Base-by-base conservation (phyloP, 2,329 filamentous ascomycete species). In the Xylaria sp. region DNA sequence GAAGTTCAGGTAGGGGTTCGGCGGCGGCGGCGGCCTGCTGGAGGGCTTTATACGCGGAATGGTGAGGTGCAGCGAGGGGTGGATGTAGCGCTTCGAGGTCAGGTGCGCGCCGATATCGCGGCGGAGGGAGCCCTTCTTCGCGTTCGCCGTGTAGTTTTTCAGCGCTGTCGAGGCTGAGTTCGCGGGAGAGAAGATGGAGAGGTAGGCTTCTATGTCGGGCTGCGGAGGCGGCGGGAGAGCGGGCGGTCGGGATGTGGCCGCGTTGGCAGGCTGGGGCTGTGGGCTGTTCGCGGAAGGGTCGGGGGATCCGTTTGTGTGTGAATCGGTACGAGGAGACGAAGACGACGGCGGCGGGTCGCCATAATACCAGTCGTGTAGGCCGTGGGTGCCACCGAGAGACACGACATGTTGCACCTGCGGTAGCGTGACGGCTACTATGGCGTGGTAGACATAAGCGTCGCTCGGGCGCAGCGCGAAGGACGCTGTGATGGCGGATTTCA, bases 1-100 rank as follows among this genome's bases (percentile, higher is more conserved):
- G 75, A 92, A 87, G 74, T 90, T 86, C 62, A 89, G 83, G 78
- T 91, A 92, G 0, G 91, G 91, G 76, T 94, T 94, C 5, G 73
- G 75, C 56, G 75, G 82, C 75, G 64, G 51, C 6, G 67, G 56
- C 18, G 28, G 28, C 28, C 28, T 28, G 28, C 28, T 64, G 2
- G 62, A 54, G 12, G 68, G 57, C 43, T 68, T 73, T 7, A 28
- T 49, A 67, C 80, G 75, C 67, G 70, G 67, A 15, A 78, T 85
- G 18, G 83, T 82, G 41, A 86, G 78, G 64, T 81, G 70, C 51
- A 83, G 77, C 15, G 77, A 74, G 8, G 84, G 78, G 78, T 88
- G 85, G 69, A 90, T 76, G 74, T 85, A 82, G 68, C 88, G 85
- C 72, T 85, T 85, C 28, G 80, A 74, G 43, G 78, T 71, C n/a